A percentile compares a stretch with the other conserved stretches of the same genome.
Evolutionary conservation across 2,329 filamentous ascomycete species (phyloP).

Genomic region (Zopfia rhizophila): DNA sequence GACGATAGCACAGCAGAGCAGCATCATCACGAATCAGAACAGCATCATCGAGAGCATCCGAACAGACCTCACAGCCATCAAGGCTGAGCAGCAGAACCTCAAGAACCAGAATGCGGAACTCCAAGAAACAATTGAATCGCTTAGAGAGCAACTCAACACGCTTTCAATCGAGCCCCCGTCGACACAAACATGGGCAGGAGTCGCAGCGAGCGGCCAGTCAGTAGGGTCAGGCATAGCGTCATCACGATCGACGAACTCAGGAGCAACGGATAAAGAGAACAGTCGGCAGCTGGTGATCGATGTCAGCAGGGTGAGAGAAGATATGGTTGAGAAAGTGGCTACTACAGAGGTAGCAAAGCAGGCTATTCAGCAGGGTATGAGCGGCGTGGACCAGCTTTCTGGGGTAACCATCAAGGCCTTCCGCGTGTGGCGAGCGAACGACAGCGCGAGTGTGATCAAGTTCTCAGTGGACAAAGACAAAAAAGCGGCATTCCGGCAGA

Average conservation of each 20-base stretch:
- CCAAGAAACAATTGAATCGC: constrained; percentile 7
- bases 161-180: constrained; percentile 13
- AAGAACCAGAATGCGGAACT: constrained; percentile 11
- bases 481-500: constrained; percentile 24
- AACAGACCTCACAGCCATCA: constrained; percentile 3
- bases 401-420: constrained; percentile 17
- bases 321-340: constrained; percentile 11
- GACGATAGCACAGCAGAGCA: constrained; percentile 17
- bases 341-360: constrained; percentile 17
- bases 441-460: constrained; percentile 25
- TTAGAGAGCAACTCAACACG: constrained; percentile 16
- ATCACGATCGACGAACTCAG: constrained; percentile 8
- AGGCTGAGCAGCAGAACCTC: constrained; percentile 14
- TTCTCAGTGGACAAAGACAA: constrained; percentile 25
- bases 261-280: constrained; percentile 11
- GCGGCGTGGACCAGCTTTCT: constrained; percentile 16
- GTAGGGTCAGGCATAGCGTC: constrained; percentile 8
- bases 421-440: constrained; percentile 16
- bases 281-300: constrained; percentile 21
- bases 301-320: constrained; percentile 13
- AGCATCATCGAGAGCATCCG: constrained; percentile 8
- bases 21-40: constrained; percentile 12
- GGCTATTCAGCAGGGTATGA: constrained; percentile 20
- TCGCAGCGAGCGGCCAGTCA: constrained; percentile 14
- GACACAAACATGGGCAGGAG: constrained; percentile 16